phyloP scores from a whole-genome alignment of 1,284 basidiomycete genomes.

The Ganoderma boninense region DNA sequence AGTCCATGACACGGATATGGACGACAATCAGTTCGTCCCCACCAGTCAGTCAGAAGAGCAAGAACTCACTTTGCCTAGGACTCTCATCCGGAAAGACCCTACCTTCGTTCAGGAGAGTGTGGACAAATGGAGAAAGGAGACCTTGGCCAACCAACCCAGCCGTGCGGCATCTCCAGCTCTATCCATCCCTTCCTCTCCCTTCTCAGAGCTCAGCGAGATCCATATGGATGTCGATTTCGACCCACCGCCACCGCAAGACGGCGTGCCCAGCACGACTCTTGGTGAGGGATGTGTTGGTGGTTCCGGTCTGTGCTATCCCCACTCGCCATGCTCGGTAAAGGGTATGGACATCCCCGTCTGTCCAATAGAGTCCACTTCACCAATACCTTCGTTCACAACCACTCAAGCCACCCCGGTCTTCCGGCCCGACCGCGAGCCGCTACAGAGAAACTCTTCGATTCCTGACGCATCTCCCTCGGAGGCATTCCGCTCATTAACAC shows the following conservation, averaged over 20 bases:
- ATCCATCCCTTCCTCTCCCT: conserved; percentile 16
- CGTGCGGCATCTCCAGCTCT: conserved; percentile 12
- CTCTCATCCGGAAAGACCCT: conserved; percentile 35
- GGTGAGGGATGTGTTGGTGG: conserved; percentile 7
- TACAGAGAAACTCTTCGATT: conserved; percentile 1
- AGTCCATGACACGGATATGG: conserved; percentile 29
- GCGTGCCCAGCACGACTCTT: conserved; percentile 7
- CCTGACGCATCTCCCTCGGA: conserved; percentile 17
- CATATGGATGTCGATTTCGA: conserved; percentile 40
- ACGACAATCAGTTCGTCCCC: conserved; percentile 56
- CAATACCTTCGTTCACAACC: not conserved
- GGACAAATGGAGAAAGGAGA: conserved; percentile 50
- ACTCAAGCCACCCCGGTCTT: conserved; percentile 19
- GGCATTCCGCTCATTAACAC: conserved; percentile 43
- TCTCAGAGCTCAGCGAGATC: conserved; percentile 21
- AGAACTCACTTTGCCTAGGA: conserved; percentile 52
- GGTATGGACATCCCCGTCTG: not conserved
- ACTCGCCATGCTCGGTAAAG: conserved; percentile 28
- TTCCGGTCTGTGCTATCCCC: conserved; percentile 13
- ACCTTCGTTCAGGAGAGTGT: conserved; percentile 49
- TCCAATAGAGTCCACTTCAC: not conserved
- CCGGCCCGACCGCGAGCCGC: not conserved
- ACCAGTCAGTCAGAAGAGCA: conserved; percentile 76
- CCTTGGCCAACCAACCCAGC: conserved; percentile 20
- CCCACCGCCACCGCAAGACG: conserved; percentile 6